Percentiles rank a stretch among this genome's conserved stretches.
Evolutionary conservation across 1,284 basidiomycete genomes (phyloP).

Genomic region (Malassezia yamatoensis): DNA sequence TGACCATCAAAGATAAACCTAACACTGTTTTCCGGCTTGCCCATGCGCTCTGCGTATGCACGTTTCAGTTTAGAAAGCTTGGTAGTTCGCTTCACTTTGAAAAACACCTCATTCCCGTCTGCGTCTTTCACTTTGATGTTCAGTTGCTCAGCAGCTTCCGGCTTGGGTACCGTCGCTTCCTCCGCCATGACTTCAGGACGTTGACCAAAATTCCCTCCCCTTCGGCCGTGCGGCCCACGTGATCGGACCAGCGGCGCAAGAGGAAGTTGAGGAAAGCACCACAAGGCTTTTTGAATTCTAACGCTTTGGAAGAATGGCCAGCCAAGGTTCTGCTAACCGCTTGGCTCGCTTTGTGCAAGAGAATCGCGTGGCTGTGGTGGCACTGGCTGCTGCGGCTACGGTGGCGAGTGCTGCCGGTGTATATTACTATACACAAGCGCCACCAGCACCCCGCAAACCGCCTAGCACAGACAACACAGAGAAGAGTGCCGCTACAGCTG

Average conservation of each 20-base stretch:
- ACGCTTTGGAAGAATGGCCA: conserved; percentile 6
- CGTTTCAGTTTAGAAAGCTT: conserved; percentile 84
- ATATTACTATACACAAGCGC: conserved; percentile 22
- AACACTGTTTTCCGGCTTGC: conserved; percentile 54
- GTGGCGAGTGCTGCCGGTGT: conserved; percentile 28
- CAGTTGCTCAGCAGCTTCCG: conserved; percentile 42
- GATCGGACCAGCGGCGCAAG: neutral
- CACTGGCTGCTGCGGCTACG: conserved; percentile 32
- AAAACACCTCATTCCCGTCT: conserved; percentile 78
- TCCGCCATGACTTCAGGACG: conserved; percentile 27
- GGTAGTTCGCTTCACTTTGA: conserved; percentile 93
- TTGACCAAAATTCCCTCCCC: neutral
- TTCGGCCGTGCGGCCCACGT: conserved; percentile 10
- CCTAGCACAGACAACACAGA: conserved; percentile 20
- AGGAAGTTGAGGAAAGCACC: neutral
- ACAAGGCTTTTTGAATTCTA: neutral
- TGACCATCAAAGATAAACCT: conserved; percentile 46
- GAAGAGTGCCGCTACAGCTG: conserved; percentile 18
- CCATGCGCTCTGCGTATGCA: conserved; percentile 85
- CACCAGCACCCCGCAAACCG: neutral
- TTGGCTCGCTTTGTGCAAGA: conserved; percentile 39
- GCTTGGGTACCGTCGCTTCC: conserved; percentile 34
- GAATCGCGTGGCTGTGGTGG: conserved; percentile 37
- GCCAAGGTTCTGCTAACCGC: conserved; percentile 26
- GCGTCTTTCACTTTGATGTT: conserved; percentile 49